Evolutionary conservation across 352 stramenopile species (phyloP), one percentile per base, ranked within the genome.

Genomic region (Thalassiosira oceanica): DNA sequence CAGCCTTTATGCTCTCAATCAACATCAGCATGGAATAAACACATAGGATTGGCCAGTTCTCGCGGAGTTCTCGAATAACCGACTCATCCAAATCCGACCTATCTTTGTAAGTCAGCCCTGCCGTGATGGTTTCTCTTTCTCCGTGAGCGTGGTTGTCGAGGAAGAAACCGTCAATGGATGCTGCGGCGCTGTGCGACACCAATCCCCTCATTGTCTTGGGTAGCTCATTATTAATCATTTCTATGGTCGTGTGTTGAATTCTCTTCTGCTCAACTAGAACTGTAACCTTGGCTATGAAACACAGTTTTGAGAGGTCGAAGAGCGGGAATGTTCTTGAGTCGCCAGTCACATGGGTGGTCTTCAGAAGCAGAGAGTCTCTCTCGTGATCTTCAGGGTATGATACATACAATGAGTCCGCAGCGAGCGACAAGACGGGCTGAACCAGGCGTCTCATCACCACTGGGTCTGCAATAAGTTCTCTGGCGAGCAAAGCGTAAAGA

Each of bases 141-240:
- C 29, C 16, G 45, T 61, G 20, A 60, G 29, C 23, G 15, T n/a
- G n/a, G n/a, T 23, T 46, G 20, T 58, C n/a, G 8, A 91, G 23
- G 11, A 75, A 69, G 31, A 78, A 85, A 16, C 80, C 78, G 71
- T 91, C 84, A 53, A 91, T 77, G 33, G 81, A 73, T 51, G 78
- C 18, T 43, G 67, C 69, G 50, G 77, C 80, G 44, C 54, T 68
- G 57, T 86, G 64, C 20, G 82, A 50, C 7, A 70, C 70, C 28
- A 78, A 60, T 7, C 28, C 72, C 26, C 54, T 16, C 51, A 74
- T 67, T 16, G 80, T 56, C 2, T 65, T 61, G 39, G 61, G 39
- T 4, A 72, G 42, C 15, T 74, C 62, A 16, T 20, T 24, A 18
- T 20, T 29, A 27, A 80, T 68, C 20, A 71, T 48, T 23, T 44